phyloP scores from a whole-genome alignment of 495 filamentous ascomycete species.

The Aspergillus sclerotioniger region DNA sequence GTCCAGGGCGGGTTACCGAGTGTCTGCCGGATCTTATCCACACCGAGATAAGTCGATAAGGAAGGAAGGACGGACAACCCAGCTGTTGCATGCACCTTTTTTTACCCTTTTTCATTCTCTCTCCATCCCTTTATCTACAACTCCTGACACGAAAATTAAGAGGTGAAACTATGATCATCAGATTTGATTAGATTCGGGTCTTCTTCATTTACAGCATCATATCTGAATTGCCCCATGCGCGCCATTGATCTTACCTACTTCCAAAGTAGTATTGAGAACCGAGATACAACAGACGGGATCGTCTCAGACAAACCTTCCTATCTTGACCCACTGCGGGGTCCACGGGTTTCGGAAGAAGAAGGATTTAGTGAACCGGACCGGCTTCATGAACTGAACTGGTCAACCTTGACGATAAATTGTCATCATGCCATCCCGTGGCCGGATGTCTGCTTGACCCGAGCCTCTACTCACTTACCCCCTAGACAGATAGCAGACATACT shows the following conservation, averaged over 20 bases:
- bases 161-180: not conserved
- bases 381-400: not conserved
- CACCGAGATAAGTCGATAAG: not conserved
- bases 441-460: not conserved
- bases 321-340: slow-evolving; percentile 3
- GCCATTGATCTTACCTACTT: not conserved
- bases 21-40: not conserved
- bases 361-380: not conserved
- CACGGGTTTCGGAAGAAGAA: slow-evolving; percentile 1
- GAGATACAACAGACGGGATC: not conserved
- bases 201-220: not conserved
- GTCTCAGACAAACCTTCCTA: slow-evolving; percentile 1
- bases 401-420: not conserved
- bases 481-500: not conserved
- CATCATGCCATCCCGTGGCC: not conserved
- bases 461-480: not conserved
- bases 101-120: not conserved
- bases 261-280: not conserved
- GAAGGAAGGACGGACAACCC: not conserved
- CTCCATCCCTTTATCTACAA: too few relatives aligned
- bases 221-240: not conserved
- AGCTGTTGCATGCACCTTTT: not conserved
- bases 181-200: not conserved
- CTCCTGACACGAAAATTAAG: not conserved
- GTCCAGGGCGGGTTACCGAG: not conserved